Evolutionary conservation across 495 filamentous ascomycete species (phyloP).

Genomic region (Aspergillus saccharolyticus): DNA sequence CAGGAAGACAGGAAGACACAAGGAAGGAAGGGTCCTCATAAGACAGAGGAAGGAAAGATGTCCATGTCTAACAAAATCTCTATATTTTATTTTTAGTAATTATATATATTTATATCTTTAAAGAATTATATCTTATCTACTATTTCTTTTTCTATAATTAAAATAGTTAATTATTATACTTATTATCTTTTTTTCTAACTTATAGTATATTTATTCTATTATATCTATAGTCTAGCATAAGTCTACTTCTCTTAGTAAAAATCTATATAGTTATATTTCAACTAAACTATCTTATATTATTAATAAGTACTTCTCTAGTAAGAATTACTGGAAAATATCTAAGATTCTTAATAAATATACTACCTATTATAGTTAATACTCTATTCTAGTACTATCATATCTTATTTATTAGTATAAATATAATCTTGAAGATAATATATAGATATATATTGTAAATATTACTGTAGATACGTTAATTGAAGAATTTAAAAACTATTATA

Average conservation of each 20-base stretch:
- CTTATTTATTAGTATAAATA: background rate
- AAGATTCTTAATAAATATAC: background rate
- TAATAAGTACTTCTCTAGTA: background rate
- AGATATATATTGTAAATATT: background rate
- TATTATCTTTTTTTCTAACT: no score
- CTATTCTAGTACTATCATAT: background rate
- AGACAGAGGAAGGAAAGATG: no score
- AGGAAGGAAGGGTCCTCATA: no score
- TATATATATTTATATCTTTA: no score
- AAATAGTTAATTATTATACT: no score
- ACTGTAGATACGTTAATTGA: background rate
- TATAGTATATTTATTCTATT: no score
- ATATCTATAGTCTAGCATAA: background rate
- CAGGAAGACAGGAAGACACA: no score
- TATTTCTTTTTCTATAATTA: no score
- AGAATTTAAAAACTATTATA: background rate
- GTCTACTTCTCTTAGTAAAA: background rate
- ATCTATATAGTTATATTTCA: background rate
- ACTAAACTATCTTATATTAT: background rate
- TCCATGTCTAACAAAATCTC: no score
- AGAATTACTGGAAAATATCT: background rate
- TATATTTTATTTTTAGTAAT: no score
- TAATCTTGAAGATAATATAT: background rate
- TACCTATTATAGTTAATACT: background rate
- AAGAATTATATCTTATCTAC: no score